phyloP scores from a whole-genome alignment of 257 asterid genomes.

The Solanum chiquidenum region DNA sequence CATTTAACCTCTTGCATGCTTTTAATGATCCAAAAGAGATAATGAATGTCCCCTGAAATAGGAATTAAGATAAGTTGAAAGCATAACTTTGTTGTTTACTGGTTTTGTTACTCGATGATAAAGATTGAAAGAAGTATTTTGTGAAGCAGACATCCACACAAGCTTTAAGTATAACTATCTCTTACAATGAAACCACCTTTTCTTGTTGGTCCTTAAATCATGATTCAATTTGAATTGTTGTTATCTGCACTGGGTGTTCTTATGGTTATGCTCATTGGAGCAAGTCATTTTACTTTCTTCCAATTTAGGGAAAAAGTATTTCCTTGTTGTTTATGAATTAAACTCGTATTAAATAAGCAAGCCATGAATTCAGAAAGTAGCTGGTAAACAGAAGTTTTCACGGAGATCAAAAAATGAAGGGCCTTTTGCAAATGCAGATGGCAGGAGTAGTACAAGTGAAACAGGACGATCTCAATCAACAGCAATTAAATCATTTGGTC shows the following conservation, averaged over 20 bases:
- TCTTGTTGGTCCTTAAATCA: background rate
- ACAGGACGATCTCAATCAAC: conserved; percentile 30
- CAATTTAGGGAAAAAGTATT: background rate
- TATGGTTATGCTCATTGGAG: background rate
- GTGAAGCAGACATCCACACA: background rate
- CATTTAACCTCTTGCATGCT: background rate
- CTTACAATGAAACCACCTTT: background rate
- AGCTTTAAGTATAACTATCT: background rate
- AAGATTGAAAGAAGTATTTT: background rate
- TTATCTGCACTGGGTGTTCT: background rate
- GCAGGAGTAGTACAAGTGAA: conserved; percentile 20
- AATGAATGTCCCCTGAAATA: background rate
- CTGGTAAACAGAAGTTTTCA: conserved; percentile 7
- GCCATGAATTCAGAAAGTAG: conserved; percentile 19
- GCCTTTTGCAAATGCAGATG: conserved; percentile 29
- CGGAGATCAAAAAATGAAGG: conserved; percentile 18
- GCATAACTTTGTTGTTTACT: background rate
- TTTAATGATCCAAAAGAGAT: background rate
- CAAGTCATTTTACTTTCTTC: background rate
- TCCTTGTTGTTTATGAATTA: background rate
- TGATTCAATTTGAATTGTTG: background rate
- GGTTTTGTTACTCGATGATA: background rate
- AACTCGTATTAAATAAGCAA: background rate
- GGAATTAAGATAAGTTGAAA: background rate
- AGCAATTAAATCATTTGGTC: conserved; percentile 29